Evolutionary conservation across 2,329 filamentous ascomycete species (phyloP), one percentile per base, ranked within the genome.

Genomic region (Mollisia scopiformis): DNA sequence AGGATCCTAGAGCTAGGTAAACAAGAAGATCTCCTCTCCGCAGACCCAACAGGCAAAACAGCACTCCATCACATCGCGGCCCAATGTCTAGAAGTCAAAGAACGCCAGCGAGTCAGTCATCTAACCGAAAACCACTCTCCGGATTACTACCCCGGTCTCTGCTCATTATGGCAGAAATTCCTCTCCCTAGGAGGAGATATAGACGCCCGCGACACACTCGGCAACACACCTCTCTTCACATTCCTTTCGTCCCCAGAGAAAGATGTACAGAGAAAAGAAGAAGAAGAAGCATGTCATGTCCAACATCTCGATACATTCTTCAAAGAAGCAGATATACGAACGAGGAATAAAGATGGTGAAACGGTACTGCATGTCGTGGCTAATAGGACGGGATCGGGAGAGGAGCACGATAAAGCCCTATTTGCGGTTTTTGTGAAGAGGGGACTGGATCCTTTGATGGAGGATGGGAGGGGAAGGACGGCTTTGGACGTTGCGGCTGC

Each of bases 1-100:
- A 57, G 28, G 19, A 57, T 74, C 2, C 30, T 73, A 1, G 47
- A 62, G 2, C 57, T 65, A 7, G 70, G 69, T 1, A 6, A 33
- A 33, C 30, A 33, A n/a, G 67, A 62, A 10, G 59, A 71, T 47
- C 27, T 69, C 14, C 41, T 66, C 4, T 53, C 62, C 13, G 43
- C 63, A 8, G 66, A 68, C 23, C 63, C 65, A 27, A 57, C 61
- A 49, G 69, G 69, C 13, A 53, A 46, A n/a, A 69, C 65, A 14
- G 61, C 63, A 3, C 57, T 69, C 6, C 70, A 71, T 46, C 63
- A 66, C 47, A 62, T 72, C 11, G 68, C 69, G 21, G 41, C 54
- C 27, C 66, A 67, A 52, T 56, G 43, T 19, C 47, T 64, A 51
- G 14, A 30, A 47, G 21, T 31, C 30, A 13, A 35, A 14, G 39